Evolutionary conservation across 2,329 filamentous ascomycete species (phyloP).

Genomic region (Cladophialophora psammophila): DNA sequence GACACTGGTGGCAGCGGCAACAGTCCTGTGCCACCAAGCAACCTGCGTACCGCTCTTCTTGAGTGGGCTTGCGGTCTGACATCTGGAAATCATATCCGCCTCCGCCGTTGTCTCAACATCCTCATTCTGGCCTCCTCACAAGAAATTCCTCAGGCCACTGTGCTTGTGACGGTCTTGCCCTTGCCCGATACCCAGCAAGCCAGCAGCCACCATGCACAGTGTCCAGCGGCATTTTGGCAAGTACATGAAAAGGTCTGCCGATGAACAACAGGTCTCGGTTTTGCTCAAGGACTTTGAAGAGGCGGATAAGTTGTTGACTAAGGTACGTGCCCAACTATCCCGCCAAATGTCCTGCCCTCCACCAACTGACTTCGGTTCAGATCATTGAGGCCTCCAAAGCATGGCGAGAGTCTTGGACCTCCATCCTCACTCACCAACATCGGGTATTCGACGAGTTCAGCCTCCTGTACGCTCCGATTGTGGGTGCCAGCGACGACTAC

Average conservation of each 20-base stretch:
- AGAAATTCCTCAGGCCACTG: conserved; percentile 13
- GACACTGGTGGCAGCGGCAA: conserved; percentile 5
- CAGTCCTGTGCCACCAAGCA: conserved; percentile 8
- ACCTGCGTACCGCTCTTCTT: conserved; percentile 6
- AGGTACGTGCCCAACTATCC: conserved; percentile 58
- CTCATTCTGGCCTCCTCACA: conserved; percentile 20
- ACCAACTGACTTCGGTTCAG: conserved; percentile 52
- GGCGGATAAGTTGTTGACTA: conserved; percentile 75
- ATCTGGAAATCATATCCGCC: conserved; percentile 21
- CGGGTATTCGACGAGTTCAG: conserved; percentile 73
- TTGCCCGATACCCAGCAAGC: conserved; percentile 8
- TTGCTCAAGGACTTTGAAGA: conserved; percentile 82
- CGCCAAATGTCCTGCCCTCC: conserved; percentile 16
- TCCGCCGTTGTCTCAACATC: conserved; percentile 7
- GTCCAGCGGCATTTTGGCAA: conserved; percentile 78
- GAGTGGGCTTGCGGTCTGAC: background rate
- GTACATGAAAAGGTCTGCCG: conserved; percentile 73
- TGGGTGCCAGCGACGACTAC: conserved; percentile 68
- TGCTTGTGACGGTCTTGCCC: conserved; percentile 23
- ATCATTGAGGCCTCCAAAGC: conserved; percentile 76
- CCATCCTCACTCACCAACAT: conserved; percentile 73
- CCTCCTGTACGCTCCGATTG: conserved; percentile 77
- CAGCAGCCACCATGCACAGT: conserved; percentile 65
- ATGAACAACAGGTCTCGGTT: conserved; percentile 77
- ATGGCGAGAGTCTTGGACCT: conserved; percentile 81